These are phyloP conservation scores for Flaveria bidentis DNA, from an alignment of 129 eudicot species.

Conservation along the genomic window DNA sequence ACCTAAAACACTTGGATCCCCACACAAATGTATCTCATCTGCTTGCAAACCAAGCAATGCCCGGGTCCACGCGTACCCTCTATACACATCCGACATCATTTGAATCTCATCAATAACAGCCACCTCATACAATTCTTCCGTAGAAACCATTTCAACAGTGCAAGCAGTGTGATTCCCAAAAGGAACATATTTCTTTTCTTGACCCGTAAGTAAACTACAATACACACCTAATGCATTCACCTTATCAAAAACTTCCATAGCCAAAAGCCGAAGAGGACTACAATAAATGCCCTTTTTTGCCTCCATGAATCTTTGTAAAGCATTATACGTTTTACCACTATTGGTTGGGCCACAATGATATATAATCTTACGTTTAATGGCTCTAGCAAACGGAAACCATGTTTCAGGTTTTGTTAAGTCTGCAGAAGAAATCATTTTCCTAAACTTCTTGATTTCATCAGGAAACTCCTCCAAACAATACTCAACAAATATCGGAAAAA, in stretches of 20 bases:
- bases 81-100: slow-evolving; percentile 77
- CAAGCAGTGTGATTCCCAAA: slow-evolving; percentile 87
- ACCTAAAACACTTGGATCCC: slow-evolving; percentile 88
- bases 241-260: slow-evolving; percentile 97
- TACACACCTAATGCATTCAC: slow-evolving; percentile 82
- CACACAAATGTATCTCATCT: slow-evolving; percentile 94
- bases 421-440: slow-evolving; percentile 71
- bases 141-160: slow-evolving; percentile 96
- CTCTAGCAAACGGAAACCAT: slow-evolving; percentile 99
- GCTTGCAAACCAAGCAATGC: slow-evolving; percentile 92
- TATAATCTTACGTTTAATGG: slow-evolving; percentile 83
- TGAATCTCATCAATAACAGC: slow-evolving; percentile 97
- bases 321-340: slow-evolving; percentile 97
- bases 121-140: slow-evolving; percentile 79
- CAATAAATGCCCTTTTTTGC: slow-evolving; percentile 89
- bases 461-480: slow-evolving; percentile 72
- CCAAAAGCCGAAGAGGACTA: slow-evolving; percentile 96
- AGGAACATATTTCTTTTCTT: slow-evolving; percentile 82
- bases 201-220: slow-evolving; percentile 90
- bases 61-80: slow-evolving; percentile 99
- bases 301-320: slow-evolving; percentile 90
- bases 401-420: slow-evolving; percentile 92
- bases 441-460: slow-evolving; percentile 74
- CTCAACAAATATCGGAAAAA: slow-evolving; percentile 88
- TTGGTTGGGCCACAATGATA: slow-evolving; percentile 99